Percentiles rank a stretch among this genome's conserved stretches.
Evolutionary conservation across 2,329 filamentous ascomycete genomes (phyloP).

Genomic region (Trichoderma sp.): DNA sequence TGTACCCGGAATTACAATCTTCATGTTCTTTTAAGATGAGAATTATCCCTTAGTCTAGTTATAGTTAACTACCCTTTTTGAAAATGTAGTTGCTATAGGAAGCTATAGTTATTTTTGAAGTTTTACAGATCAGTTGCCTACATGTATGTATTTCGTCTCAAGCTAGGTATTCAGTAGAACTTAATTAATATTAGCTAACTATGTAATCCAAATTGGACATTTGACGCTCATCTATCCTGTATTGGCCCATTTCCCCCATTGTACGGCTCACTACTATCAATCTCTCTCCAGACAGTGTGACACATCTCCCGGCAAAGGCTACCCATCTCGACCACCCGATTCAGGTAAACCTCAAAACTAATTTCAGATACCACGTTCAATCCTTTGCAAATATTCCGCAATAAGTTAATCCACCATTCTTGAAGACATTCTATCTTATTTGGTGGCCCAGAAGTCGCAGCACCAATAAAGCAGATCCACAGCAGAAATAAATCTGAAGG

Average conservation of each 20-base stretch:
- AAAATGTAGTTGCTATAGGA: too few relatives aligned
- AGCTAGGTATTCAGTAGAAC: not conserved
- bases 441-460: not conserved
- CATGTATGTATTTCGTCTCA: not conserved
- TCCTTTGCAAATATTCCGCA: not conserved
- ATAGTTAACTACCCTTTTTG: too few relatives aligned
- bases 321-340: not conserved
- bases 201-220: not conserved
- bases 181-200: not conserved
- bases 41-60: too few relatives aligned
- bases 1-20: too few relatives aligned
- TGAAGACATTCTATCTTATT: not conserved
- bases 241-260: not conserved
- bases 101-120: too few relatives aligned
- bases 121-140: too few relatives aligned
- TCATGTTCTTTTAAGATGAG: too few relatives aligned
- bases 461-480: not conserved
- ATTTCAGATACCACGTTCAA: not conserved
- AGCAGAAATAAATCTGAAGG: not conserved
- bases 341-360: not conserved
- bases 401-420: not conserved
- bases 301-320: not conserved
- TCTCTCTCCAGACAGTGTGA: not conserved
- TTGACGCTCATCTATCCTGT: not conserved
- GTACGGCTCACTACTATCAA: not conserved